phyloP scores from a whole-genome alignment of 176 grass and related monocot species.

The Urochloa ruziziensis region DNA sequence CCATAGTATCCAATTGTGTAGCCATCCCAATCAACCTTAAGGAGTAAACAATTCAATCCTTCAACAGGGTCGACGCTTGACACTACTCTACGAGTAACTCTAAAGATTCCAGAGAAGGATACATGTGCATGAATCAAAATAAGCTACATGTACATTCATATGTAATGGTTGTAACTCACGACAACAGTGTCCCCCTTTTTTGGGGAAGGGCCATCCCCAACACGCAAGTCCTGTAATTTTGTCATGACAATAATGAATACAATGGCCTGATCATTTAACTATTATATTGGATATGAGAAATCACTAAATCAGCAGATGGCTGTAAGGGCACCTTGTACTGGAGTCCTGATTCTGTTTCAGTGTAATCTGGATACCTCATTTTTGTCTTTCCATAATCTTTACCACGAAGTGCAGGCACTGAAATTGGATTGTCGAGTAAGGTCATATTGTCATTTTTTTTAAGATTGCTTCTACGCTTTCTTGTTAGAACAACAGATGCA shows the following conservation, averaged over 20 bases:
- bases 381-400: slow-evolving; percentile 99
- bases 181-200: slow-evolving; percentile 82
- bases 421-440: background rate
- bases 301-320: slow-evolving; percentile 21
- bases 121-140: background rate
- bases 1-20: slow-evolving; percentile 99
- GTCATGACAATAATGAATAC: background rate
- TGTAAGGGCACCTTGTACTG: slow-evolving; percentile 77
- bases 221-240: slow-evolving; percentile 72
- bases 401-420: slow-evolving; percentile 91
- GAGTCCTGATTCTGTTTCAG: slow-evolving; percentile 87
- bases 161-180: slow-evolving; percentile 54
- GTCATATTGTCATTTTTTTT: background rate
- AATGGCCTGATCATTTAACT: background rate
- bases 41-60: slow-evolving; percentile 41
- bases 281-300: slow-evolving; percentile 18
- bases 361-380: slow-evolving; percentile 98
- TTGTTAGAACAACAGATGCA: background rate
- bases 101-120: background rate
- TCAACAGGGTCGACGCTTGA: slow-evolving; percentile 21
- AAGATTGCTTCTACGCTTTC: background rate
- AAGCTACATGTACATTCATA: slow-evolving; percentile 14
- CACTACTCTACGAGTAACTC: background rate
- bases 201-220: slow-evolving; percentile 68
- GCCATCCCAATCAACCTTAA: slow-evolving; percentile 99